A percentile compares a stretch with the other conserved stretches of the same genome.
Evolutionary conservation across 2,329 filamentous ascomycete genomes (phyloP).

Genomic region (Ophiostoma tasmaniense): DNA sequence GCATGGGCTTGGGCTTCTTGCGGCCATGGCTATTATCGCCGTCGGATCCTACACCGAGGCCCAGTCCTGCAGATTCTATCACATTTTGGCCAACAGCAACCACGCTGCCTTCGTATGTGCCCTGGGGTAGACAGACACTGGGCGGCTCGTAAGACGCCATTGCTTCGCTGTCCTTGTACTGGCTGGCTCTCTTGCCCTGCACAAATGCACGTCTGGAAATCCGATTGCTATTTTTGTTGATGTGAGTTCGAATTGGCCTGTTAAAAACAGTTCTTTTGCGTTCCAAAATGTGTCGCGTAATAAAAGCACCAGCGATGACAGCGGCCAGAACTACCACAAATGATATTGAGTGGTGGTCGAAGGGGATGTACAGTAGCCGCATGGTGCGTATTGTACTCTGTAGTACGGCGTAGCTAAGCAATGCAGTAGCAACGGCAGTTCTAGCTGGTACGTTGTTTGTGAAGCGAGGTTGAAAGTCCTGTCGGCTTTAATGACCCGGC

Average conservation of each 20-base stretch:
- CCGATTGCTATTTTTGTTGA: not conserved
- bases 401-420: not conserved
- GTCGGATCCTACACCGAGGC: conserved; percentile 9
- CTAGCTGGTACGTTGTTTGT: not conserved
- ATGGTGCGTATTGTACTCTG: not conserved
- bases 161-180: not conserved
- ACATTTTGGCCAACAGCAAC: conserved; percentile 14
- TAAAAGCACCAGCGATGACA: not conserved
- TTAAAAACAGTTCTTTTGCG: not conserved
- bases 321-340: not conserved
- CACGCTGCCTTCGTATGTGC: conserved; percentile 31
- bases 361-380: not conserved
- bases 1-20: not conserved
- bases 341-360: not conserved
- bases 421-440: not conserved
- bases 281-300: not conserved
- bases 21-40: not conserved
- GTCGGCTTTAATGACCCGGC: not conserved
- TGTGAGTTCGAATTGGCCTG: not conserved
- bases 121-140: conserved; percentile 30
- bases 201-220: not conserved
- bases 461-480: not conserved
- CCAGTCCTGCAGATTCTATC: conserved; percentile 10
- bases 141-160: not conserved
- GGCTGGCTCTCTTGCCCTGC: not conserved